Evolutionary conservation across 768 basidiomycete genomes (phyloP).

Genomic region (Agrocybe pediades): DNA sequence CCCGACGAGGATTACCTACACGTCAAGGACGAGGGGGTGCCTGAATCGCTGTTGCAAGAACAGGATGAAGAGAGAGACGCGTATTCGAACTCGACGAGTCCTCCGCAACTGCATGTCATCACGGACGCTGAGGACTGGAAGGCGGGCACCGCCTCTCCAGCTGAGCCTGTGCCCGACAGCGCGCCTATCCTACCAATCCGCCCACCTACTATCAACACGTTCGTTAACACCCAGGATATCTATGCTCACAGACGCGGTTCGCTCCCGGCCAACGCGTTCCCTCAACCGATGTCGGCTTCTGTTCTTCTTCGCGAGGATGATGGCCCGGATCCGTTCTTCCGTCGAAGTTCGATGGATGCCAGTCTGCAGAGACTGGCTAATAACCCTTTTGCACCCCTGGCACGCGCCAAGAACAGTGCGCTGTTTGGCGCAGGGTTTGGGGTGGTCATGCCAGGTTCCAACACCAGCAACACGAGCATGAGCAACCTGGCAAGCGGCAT

Average conservation of each 20-base stretch:
- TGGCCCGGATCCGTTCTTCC: slow-evolving; percentile 41
- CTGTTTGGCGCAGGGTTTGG: slow-evolving; percentile 39
- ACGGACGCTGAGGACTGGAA: slow-evolving; percentile 29
- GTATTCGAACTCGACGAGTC: slow-evolving; percentile 31
- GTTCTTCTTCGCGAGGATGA: slow-evolving; percentile 38
- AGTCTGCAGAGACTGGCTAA: slow-evolving; percentile 49
- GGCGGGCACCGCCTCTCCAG: slow-evolving; percentile 34
- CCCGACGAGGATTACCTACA: slow-evolving; percentile 16
- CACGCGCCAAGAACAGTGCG: slow-evolving; percentile 53
- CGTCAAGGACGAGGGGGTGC: slow-evolving; percentile 17
- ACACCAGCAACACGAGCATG: slow-evolving; percentile 19
- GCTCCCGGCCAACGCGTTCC: slow-evolving; percentile 48
- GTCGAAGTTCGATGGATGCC: slow-evolving; percentile 48
- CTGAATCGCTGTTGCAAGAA: slow-evolving; percentile 8
- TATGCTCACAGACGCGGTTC: slow-evolving; percentile 53
- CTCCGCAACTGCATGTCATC: slow-evolving; percentile 42
- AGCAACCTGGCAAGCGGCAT: background rate
- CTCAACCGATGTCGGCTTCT: slow-evolving; percentile 27
- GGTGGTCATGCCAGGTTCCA: slow-evolving; percentile 27
- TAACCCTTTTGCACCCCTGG: slow-evolving; percentile 52
- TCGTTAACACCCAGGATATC: slow-evolving; percentile 25
- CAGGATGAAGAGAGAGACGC: slow-evolving; percentile 19
- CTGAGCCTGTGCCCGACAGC: slow-evolving; percentile 37
- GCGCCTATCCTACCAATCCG: slow-evolving; percentile 26
- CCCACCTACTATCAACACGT: slow-evolving; percentile 31